Conservation (phyloP, 2,329 filamentous ascomycete species). For the Scedosporium boydii region DNA sequence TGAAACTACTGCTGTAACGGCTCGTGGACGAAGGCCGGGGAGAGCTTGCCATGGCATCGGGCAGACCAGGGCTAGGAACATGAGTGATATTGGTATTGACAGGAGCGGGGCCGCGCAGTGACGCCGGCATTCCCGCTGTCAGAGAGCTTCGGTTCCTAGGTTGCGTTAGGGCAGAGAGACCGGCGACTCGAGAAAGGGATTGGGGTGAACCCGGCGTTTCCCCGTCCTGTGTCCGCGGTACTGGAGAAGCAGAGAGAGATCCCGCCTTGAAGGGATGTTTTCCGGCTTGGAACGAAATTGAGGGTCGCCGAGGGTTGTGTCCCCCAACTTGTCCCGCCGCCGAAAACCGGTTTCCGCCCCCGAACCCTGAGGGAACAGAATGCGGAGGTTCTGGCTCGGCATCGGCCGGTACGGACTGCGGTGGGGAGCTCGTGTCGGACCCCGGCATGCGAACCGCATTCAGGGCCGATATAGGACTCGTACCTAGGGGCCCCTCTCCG, state of each 20-base stretch:
- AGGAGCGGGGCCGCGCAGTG: conserved; percentile 55
- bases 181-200: conserved; percentile 24
- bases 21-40: conserved; percentile 70
- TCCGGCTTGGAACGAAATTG: conserved; percentile 74
- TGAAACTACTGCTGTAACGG: conserved; percentile 90
- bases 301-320: conserved; percentile 48
- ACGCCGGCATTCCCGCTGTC: conserved; percentile 66
- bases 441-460: conserved; percentile 55
- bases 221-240: conserved; percentile 36
- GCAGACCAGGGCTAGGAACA: conserved; percentile 32
- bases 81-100: conserved; percentile 49
- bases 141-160: conserved; percentile 58
- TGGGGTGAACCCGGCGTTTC: conserved; percentile 47
- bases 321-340: conserved; percentile 6
- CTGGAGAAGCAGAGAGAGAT: conserved; percentile 81
- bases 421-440: conserved; percentile 52
- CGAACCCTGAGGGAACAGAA: conserved; percentile 35
- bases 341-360: conserved; percentile 6
- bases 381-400: conserved; percentile 34
- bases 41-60: conserved; percentile 49
- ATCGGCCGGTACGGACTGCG: conserved; percentile 35
- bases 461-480: conserved; percentile 78
- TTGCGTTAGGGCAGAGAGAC: conserved; percentile 7
- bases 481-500: conserved; percentile 65
- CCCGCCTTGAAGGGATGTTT: conserved; percentile 97